Evolutionary conservation across 768 basidiomycete genomes (phyloP).

Genomic region (Boletus huronensis): DNA sequence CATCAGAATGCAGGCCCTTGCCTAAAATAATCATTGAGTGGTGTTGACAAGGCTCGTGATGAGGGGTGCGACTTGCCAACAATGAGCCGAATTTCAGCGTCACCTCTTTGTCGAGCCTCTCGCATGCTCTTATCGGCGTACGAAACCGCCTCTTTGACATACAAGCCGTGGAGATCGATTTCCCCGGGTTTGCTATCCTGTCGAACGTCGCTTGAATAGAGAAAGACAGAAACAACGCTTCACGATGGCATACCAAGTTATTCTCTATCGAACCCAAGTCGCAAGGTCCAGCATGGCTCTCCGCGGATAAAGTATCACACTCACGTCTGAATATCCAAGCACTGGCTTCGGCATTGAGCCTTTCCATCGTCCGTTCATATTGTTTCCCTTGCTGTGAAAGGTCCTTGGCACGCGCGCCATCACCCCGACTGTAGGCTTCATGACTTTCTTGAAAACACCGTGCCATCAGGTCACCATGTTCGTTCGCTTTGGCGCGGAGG

Average conservation of each 20-base stretch:
- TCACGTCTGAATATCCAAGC: slow-evolving; percentile 80
- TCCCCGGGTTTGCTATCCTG: slow-evolving; percentile 70
- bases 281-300: neutral
- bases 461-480: slow-evolving; percentile 79
- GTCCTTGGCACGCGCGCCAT: slow-evolving; percentile 79
- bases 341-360: slow-evolving; percentile 75
- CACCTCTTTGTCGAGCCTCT: slow-evolving; percentile 60
- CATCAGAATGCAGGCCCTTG: slow-evolving; percentile 82
- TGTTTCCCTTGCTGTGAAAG: slow-evolving; percentile 77
- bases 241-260: slow-evolving; percentile 50
- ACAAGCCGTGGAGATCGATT: slow-evolving; percentile 87
- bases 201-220: neutral
- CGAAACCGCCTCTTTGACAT: slow-evolving; percentile 87
- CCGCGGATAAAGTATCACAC: slow-evolving; percentile 19
- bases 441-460: slow-evolving; percentile 67
- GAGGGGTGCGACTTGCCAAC: slow-evolving; percentile 57
- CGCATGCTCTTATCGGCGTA: slow-evolving; percentile 68
- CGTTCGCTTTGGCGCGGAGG: slow-evolving; percentile 72
- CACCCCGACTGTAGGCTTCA: slow-evolving; percentile 65
- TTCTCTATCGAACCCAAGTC: slow-evolving; percentile 54
- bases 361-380: slow-evolving; percentile 75
- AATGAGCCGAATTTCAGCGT: slow-evolving; percentile 70
- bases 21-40: slow-evolving; percentile 38
- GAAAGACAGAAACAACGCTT: neutral
- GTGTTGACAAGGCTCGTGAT: neutral